phyloP scores from a whole-genome alignment of 139 green algal species.

The Coccomyxa sp. region DNA sequence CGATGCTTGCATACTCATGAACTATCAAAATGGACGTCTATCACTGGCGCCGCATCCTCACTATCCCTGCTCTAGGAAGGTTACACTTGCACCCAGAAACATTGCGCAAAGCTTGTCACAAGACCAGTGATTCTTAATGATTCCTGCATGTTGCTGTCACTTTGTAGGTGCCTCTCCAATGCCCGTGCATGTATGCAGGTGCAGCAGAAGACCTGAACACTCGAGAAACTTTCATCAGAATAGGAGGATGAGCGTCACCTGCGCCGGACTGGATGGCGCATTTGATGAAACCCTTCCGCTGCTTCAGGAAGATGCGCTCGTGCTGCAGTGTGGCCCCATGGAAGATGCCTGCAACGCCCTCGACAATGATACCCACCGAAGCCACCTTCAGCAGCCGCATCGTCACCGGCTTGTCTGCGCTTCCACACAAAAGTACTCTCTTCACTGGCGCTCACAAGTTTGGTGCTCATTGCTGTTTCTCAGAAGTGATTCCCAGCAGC shows the following conservation, averaged over 20 bases:
- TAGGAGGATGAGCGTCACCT: background rate
- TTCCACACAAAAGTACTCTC: background rate
- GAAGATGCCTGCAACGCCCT: conserved; percentile 28
- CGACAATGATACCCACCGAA: conserved; percentile 2
- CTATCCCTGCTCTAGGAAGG: no score
- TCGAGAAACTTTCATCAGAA: background rate
- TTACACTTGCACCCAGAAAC: no score
- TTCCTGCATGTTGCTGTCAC: no score
- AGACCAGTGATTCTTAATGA: no score
- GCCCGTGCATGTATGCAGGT: no score
- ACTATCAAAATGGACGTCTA: no score
- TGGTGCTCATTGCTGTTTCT: background rate
- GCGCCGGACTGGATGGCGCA: background rate
- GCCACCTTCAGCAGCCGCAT: background rate
- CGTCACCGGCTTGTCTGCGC: background rate
- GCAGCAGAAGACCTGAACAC: no score
- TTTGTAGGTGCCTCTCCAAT: no score
- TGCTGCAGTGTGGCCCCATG: conserved; percentile 1
- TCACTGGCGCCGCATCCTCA: no score
- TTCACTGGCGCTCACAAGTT: background rate
- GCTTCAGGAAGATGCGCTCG: conserved; percentile 16
- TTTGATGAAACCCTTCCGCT: conserved; percentile 7
- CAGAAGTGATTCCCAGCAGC: no score
- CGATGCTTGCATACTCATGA: no score
- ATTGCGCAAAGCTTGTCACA: no score